A percentile compares a stretch with the other conserved stretches of the same genome.
These are phyloP conservation scores for Pythium folliculosum DNA, from an alignment of 352 stramenopile genomes.

Conservation along the genomic window DNA sequence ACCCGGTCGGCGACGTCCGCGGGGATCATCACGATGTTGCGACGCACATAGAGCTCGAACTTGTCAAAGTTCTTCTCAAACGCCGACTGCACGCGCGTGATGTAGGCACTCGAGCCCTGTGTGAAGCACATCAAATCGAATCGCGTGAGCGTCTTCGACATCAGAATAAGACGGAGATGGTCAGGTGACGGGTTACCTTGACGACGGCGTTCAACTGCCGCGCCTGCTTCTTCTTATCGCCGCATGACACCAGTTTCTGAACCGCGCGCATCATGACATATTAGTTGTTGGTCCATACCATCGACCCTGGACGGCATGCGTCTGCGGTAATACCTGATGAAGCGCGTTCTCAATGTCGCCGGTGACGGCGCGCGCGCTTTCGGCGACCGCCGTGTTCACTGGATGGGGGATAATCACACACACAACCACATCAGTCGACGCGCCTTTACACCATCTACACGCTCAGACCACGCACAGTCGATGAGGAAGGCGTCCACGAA, in stretches of 20 bases:
- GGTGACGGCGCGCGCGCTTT: constrained; percentile 54
- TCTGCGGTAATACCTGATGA: constrained; percentile 49
- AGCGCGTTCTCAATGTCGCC: constrained; percentile 71
- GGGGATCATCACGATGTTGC: constrained; percentile 73
- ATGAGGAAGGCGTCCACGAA: constrained; percentile 59
- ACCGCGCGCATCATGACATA: neutral
- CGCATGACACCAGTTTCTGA: constrained; percentile 37
- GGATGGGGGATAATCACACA: neutral
- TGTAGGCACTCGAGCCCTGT: constrained; percentile 69
- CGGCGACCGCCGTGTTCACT: constrained; percentile 49
- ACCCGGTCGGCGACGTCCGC: constrained; percentile 46
- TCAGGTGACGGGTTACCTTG: constrained; percentile 37
- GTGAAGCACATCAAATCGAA: neutral
- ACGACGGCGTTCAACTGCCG: constrained; percentile 58
- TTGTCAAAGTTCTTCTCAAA: constrained; percentile 87
- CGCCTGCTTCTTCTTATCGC: constrained; percentile 66
- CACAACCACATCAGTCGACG: constrained; percentile 8
- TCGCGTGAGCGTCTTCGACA: neutral
- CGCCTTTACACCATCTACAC: neutral
- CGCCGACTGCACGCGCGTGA: constrained; percentile 52
- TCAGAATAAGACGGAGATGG: neutral
- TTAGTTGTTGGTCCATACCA: neutral
- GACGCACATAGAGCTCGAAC: constrained; percentile 76
- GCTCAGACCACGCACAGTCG: constrained; percentile 42
- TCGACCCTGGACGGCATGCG: neutral